These are phyloP conservation scores for Tolypocladium ophioglossoides DNA, from an alignment of 2,329 filamentous ascomycete species.

Conservation along the genomic window DNA sequence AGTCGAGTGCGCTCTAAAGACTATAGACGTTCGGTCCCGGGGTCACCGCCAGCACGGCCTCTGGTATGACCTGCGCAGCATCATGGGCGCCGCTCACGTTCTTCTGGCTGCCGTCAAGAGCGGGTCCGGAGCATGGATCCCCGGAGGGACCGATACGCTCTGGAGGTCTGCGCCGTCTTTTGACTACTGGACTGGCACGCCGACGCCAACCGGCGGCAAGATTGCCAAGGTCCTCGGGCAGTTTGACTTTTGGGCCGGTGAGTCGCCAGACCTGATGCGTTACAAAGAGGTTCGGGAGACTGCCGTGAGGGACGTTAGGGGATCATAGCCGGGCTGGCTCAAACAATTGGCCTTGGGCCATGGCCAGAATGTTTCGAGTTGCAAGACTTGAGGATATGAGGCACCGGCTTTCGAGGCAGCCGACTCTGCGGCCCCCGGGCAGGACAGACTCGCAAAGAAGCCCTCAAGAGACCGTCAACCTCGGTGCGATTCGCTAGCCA, in stretches of 20 bases:
- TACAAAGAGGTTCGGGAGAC: slow-evolving; percentile 7
- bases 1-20: slow-evolving; percentile 12
- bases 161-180: slow-evolving; percentile 3
- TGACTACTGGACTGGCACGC: slow-evolving; percentile 3
- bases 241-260: slow-evolving; percentile 10
- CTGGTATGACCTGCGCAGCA: slow-evolving; percentile 13
- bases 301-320: slow-evolving; percentile 7
- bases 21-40: slow-evolving; percentile 9
- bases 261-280: slow-evolving; percentile 7
- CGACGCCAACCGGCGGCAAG: slow-evolving; percentile 7
- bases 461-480: neutral
- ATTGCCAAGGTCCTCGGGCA: slow-evolving; percentile 9
- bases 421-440: neutral
- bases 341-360: too few species aligned
- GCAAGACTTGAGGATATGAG: neutral
- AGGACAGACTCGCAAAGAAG: neutral
- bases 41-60: slow-evolving; percentile 14
- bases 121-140: slow-evolving; percentile 9
- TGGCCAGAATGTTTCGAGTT: neutral
- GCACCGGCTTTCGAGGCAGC: neutral
- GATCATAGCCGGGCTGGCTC: neutral
- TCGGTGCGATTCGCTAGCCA: neutral
- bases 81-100: slow-evolving; percentile 9
- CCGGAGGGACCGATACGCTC: slow-evolving; percentile 7
- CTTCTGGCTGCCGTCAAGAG: slow-evolving; percentile 8